Percentiles rank a stretch among this genome's conserved stretches.
Conservation (phyloP, 768 basidiomycete genomes). For the Trichaptum fuscoviolaceum region DNA sequence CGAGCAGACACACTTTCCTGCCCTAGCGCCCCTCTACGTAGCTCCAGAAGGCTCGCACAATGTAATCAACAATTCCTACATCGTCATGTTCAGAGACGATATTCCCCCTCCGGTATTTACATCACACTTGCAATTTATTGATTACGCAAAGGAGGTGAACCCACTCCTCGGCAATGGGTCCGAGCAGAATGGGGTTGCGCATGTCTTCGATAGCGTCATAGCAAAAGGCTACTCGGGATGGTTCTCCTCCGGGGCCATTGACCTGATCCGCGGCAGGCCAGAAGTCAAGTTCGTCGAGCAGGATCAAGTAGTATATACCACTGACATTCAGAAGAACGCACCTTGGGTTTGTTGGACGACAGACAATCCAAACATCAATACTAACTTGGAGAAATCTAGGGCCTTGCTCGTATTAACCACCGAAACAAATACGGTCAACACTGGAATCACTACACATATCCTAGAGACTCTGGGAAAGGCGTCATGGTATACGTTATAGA, state of each 20-base stretch:
- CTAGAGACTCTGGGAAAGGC: conserved; percentile 73
- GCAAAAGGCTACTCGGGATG: conserved; percentile 73
- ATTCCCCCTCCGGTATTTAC: neutral
- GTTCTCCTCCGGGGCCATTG: conserved; percentile 65
- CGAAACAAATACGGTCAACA: conserved; percentile 62
- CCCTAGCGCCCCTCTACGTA: neutral
- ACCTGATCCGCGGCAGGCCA: conserved; percentile 75
- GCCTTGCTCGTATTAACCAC: conserved; percentile 93
- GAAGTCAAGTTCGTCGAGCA: conserved; percentile 91
- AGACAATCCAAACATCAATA: conserved; percentile 4
- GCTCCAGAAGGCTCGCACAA: neutral
- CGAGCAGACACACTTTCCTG: too few species aligned
- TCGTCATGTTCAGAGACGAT: neutral
- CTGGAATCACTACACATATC: conserved; percentile 82
- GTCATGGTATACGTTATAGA: conserved; percentile 90
- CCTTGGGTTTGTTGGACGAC: too few species aligned
- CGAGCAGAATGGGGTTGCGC: conserved; percentile 25
- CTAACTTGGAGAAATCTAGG: conserved; percentile 46
- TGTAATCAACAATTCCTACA: neutral
- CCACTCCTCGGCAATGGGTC: neutral
- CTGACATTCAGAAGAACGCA: too few species aligned
- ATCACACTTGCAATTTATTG: neutral
- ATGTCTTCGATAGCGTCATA: conserved; percentile 71
- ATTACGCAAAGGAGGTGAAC: neutral
- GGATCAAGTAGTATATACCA: conserved; percentile 88